A percentile compares a stretch with the other conserved stretches of the same genome.
phyloP scores from a whole-genome alignment of 345 rosid genomes.

The Mercurialis annua region DNA sequence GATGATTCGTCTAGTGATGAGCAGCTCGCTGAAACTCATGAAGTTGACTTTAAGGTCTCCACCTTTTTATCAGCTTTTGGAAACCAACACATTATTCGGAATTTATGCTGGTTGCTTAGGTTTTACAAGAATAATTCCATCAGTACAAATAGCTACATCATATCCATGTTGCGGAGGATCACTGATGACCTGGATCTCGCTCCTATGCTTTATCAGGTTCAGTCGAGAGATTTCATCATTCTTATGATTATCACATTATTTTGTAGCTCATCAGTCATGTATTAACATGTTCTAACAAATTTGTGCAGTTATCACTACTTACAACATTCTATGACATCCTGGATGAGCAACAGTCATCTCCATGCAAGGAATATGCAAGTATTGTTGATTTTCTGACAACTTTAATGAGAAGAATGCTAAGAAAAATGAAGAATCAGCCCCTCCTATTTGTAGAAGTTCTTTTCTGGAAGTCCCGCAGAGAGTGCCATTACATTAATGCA shows the following conservation, averaged over 20 bases:
- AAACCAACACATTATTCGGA: conserved; percentile 68
- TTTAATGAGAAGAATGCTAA: conserved; percentile 68
- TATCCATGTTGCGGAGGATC: conserved; percentile 67
- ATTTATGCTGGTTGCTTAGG: conserved; percentile 86
- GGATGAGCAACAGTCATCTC: conserved; percentile 66
- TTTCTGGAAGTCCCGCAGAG: conserved; percentile 79
- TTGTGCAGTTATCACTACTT: conserved; percentile 76
- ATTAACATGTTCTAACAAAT: conserved; percentile 4
- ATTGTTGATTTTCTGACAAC: conserved; percentile 62
- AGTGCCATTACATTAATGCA: conserved; percentile 80
- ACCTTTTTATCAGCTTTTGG: conserved; percentile 73
- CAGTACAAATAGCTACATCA: conserved; percentile 56
- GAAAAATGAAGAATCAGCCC: conserved; percentile 81
- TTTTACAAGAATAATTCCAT: conserved; percentile 74
- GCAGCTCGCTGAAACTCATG: conserved; percentile 48
- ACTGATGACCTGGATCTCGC: conserved; percentile 80
- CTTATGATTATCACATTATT: not conserved
- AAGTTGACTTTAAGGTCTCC: conserved; percentile 91
- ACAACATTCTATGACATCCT: conserved; percentile 68
- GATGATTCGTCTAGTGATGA: conserved; percentile 72
- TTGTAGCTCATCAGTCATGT: not conserved
- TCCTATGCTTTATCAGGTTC: conserved; percentile 97
- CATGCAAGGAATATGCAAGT: conserved; percentile 51
- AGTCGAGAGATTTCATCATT: conserved; percentile 1
- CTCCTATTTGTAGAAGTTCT: conserved; percentile 92